These are phyloP conservation scores for Vararia minispora DNA, from an alignment of 768 basidiomycete genomes.

Conservation along the genomic window DNA sequence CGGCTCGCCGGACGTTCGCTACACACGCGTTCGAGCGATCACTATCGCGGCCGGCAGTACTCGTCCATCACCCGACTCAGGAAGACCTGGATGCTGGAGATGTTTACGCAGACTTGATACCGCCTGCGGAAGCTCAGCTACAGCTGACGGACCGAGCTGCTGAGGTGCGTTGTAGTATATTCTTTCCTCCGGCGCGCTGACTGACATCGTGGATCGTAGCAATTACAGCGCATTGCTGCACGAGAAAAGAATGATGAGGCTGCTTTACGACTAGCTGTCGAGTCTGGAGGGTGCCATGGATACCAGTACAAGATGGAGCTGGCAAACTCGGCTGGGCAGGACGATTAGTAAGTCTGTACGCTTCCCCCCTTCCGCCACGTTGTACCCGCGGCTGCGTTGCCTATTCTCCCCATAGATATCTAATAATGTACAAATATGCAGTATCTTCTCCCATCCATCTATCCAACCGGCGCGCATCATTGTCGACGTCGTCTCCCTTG, in stretches of 20 bases:
- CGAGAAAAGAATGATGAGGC: constrained; percentile 50
- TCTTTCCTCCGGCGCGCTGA: background rate
- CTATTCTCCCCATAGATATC: constrained; percentile 1
- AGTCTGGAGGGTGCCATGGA: constrained; percentile 94
- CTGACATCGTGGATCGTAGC: constrained; percentile 32
- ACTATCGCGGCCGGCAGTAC: constrained; percentile 25
- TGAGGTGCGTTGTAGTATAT: constrained; percentile 35
- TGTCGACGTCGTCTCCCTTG: constrained; percentile 78
- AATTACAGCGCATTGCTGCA: constrained; percentile 62
- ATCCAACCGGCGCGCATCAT: constrained; percentile 67
- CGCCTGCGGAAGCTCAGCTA: constrained; percentile 40
- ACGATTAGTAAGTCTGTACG: constrained; percentile 68
- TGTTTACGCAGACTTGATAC: constrained; percentile 48
- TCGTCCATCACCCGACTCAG: constrained; percentile 22
- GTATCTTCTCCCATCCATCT: constrained; percentile 62
- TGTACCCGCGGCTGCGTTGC: background rate
- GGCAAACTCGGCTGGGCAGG: constrained; percentile 44
- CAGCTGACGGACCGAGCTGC: constrained; percentile 66
- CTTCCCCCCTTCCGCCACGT: constrained; percentile 5
- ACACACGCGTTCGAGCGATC: no score
- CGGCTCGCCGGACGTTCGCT: no score
- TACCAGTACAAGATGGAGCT: constrained; percentile 94
- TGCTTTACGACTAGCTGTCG: constrained; percentile 74
- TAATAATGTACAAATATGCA: constrained; percentile 17
- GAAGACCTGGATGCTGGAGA: constrained; percentile 50